These are phyloP conservation scores for Coemansia reversa DNA, from an alignment of 192 early-diverging fungal genomes.

Conservation along the genomic window DNA sequence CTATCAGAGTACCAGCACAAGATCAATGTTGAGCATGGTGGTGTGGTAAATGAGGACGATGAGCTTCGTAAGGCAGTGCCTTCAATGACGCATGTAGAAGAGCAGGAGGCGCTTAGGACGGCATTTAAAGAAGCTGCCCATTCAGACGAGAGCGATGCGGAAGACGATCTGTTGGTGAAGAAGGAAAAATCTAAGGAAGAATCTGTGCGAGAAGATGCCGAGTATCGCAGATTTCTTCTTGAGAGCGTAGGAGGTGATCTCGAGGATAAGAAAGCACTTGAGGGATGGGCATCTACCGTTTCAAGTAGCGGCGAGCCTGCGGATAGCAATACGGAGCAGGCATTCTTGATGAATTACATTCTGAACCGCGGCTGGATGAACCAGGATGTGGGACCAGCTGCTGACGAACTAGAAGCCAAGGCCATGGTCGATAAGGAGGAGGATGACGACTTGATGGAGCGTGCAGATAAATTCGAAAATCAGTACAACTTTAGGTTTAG, in stretches of 20 bases:
- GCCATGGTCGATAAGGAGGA: conserved; percentile 69
- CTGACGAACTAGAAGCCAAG: conserved; percentile 72
- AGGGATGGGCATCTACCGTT: conserved; percentile 26
- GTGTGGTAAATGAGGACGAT: conserved; percentile 46
- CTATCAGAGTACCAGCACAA: conserved; percentile 85
- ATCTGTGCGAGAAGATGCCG: conserved; percentile 77
- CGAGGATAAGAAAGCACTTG: conserved; percentile 19
- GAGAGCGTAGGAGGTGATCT: conserved; percentile 63
- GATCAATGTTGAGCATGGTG: conserved; percentile 53
- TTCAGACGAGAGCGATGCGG: conserved; percentile 59
- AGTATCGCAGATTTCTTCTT: conserved; percentile 86
- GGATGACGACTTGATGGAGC: conserved; percentile 77
- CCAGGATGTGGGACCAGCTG: conserved; percentile 12
- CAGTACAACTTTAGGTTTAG: conserved; percentile 94
- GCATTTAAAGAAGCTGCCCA: conserved; percentile 67
- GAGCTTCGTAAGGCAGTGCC: conserved; percentile 15
- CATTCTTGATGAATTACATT: conserved; percentile 88
- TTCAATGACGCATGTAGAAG: conserved; percentile 71
- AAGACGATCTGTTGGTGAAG: conserved; percentile 69
- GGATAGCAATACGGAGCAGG: conserved; percentile 47
- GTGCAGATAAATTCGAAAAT: conserved; percentile 83
- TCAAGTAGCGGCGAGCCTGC: conserved; percentile 15
- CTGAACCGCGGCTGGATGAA: conserved; percentile 85
- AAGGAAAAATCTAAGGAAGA: conserved; percentile 76
- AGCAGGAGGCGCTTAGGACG: conserved; percentile 78